A percentile compares a stretch with the other conserved stretches of the same genome.
Evolutionary conservation across 1,284 basidiomycete genomes (phyloP).

Genomic region (Ceratobasidium sp.): DNA sequence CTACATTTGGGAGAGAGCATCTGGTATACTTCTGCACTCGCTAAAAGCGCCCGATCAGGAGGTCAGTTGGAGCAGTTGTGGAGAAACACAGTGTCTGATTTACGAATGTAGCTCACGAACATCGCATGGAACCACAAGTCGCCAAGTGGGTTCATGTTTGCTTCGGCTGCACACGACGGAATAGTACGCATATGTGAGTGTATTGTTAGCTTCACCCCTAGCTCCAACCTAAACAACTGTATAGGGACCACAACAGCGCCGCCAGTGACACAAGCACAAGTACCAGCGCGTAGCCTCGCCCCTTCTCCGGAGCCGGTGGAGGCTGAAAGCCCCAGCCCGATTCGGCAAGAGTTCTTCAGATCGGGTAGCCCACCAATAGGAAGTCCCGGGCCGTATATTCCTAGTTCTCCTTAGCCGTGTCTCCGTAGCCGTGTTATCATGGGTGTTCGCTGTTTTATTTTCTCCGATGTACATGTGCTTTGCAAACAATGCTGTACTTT

Average conservation of each 20-base stretch:
- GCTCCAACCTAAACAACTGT: neutral
- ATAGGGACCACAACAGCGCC: slow-evolving; percentile 41
- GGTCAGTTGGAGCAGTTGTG: neutral
- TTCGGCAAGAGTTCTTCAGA: slow-evolving; percentile 1
- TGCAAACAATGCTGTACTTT: neutral
- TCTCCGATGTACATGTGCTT: slow-evolving; percentile 6
- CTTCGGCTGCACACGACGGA: slow-evolving; percentile 39
- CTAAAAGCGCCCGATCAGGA: slow-evolving; percentile 42
- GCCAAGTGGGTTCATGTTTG: slow-evolving; percentile 43
- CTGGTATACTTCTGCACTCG: slow-evolving; percentile 37
- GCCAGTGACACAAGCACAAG: neutral
- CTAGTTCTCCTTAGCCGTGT: slow-evolving; percentile 1
- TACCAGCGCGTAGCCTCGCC: slow-evolving; percentile 14
- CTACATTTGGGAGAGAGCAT: slow-evolving; percentile 41
- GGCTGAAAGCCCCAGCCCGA: slow-evolving; percentile 9
- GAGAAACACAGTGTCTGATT: neutral
- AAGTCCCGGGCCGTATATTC: neutral
- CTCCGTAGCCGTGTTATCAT: neutral
- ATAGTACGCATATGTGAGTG: slow-evolving; percentile 38
- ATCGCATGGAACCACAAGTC: slow-evolving; percentile 44
- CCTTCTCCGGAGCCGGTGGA: slow-evolving; percentile 31
- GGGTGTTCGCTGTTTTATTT: neutral
- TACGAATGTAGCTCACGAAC: slow-evolving; percentile 26
- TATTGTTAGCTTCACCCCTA: neutral
- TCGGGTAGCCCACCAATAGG: slow-evolving; percentile 25